Evolutionary conservation across 2,329 filamentous ascomycete species (phyloP).

Genomic region (Sclerotiophoma versabilis): DNA sequence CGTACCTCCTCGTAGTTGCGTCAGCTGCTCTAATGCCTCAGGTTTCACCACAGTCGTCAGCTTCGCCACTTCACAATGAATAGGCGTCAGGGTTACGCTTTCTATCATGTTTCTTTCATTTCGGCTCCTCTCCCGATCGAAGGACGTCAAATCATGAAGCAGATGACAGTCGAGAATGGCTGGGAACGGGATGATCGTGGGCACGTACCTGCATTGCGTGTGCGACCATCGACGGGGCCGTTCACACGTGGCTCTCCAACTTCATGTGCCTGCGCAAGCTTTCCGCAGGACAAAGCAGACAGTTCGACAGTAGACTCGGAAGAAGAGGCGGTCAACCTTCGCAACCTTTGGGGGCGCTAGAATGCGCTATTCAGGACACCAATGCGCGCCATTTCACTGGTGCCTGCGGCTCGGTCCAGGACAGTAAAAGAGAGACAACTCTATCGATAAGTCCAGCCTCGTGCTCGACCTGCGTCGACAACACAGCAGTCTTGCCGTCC

Average conservation of each 20-base stretch:
- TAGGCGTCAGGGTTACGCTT: background rate
- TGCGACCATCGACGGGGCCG: background rate
- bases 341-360: conserved; percentile 9
- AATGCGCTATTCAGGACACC: conserved; percentile 4
- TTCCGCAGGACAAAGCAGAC: background rate
- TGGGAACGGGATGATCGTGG: background rate
- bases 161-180: background rate
- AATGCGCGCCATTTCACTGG: conserved; percentile 2
- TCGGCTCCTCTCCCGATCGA: background rate
- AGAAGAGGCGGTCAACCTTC: conserved; percentile 13
- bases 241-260: conserved; percentile 7
- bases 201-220: conserved; percentile 10
- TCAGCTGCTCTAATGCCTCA: background rate
- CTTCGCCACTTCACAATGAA: background rate
- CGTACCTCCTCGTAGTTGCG: background rate
- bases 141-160: background rate
- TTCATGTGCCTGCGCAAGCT: background rate
- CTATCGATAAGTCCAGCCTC: conserved; percentile 6
- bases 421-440: conserved; percentile 8
- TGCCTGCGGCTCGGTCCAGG: conserved; percentile 18
- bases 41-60: background rate
- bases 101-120: background rate
- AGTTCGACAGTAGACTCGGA: background rate
- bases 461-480: conserved; percentile 13
- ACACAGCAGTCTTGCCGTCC: conserved; percentile 13